Evolutionary conservation across 106 monocot species (phyloP).

Genomic region (Allium fistulosum): DNA sequence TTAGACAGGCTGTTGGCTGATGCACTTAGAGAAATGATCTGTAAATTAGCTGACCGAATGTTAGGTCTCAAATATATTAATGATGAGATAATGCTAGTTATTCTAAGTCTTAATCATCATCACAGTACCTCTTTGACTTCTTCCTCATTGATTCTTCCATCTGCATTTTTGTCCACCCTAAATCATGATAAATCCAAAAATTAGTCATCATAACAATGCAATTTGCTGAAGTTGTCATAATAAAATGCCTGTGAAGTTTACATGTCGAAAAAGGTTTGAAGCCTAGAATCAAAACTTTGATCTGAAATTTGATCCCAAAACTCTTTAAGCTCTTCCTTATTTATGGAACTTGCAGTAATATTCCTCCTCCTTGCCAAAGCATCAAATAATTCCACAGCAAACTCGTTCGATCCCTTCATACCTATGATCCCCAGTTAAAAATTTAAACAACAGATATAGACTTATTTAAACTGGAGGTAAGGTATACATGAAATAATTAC

Average conservation of each 20-base stretch:
- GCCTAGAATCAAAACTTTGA: constrained; percentile 82
- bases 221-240: too few relatives aligned
- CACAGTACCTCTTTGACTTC: constrained; percentile 75
- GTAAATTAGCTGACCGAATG: neutral
- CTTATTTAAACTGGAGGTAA: too few relatives aligned
- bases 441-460: neutral
- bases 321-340: constrained; percentile 59
- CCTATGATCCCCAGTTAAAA: constrained; percentile 19
- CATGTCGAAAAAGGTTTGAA: constrained; percentile 99
- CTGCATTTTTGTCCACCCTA: constrained; percentile 96
- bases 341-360: constrained; percentile 41
- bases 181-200: neutral
- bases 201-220: too few relatives aligned
- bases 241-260: constrained; percentile 7
- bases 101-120: neutral
- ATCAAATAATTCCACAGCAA: constrained; percentile 76
- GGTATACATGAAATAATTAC: constrained; percentile 11
- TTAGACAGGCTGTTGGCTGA: constrained; percentile 90
- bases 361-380: constrained; percentile 64
- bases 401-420: constrained; percentile 88
- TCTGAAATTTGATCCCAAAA: constrained; percentile 96
- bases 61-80: too few relatives aligned
- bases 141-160: constrained; percentile 69
- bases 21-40: constrained; percentile 87
- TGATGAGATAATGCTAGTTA: too few relatives aligned